Evolutionary conservation across 805 yeast genomes (phyloP).

Genomic region (Kuraishia cidri): DNA sequence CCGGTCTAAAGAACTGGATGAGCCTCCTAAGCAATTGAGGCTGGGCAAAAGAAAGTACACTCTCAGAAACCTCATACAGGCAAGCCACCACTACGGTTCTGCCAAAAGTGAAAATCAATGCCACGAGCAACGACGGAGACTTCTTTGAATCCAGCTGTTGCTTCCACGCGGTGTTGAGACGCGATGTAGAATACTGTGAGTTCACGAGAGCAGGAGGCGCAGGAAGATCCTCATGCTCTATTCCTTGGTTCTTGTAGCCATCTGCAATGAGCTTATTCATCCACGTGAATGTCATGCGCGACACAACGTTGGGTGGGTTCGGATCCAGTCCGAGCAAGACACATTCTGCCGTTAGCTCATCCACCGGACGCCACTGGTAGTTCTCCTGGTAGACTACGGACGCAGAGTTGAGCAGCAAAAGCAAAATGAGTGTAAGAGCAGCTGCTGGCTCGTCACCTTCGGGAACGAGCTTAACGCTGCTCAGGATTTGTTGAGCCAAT

Average conservation of each 20-base stretch:
- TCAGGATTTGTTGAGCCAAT: slow-evolving; percentile 4
- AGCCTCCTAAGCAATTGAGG: slow-evolving; percentile 49
- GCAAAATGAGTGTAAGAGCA: slow-evolving; percentile 10
- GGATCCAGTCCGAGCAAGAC: slow-evolving; percentile 17
- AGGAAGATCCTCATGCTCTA: slow-evolving; percentile 30
- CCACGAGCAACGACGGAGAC: slow-evolving; percentile 19
- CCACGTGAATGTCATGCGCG: slow-evolving; percentile 80
- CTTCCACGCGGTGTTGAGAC: slow-evolving; percentile 23
- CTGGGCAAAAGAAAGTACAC: slow-evolving; percentile 31
- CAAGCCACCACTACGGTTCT: slow-evolving; percentile 22
- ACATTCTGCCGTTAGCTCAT: slow-evolving; percentile 23
- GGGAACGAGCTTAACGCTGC: slow-evolving; percentile 7
- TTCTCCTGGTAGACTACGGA: slow-evolving; percentile 1
- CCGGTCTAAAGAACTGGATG: slow-evolving; percentile 31
- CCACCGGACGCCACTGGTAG: slow-evolving; percentile 27
- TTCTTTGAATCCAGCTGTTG: slow-evolving; percentile 14
- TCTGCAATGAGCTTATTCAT: slow-evolving; percentile 77
- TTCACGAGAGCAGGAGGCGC: slow-evolving; percentile 27
- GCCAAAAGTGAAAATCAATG: slow-evolving; percentile 29
- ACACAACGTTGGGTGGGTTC: slow-evolving; percentile 49
- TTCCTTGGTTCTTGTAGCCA: slow-evolving; percentile 36
- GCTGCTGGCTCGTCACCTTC: slow-evolving; percentile 1
- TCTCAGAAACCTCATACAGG: slow-evolving; percentile 26
- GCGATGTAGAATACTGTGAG: slow-evolving; percentile 20
- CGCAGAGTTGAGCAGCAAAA: neutral